A percentile compares a stretch with the other conserved stretches of the same genome.
Evolutionary conservation across 2,329 filamentous ascomycete genomes (phyloP).

Genomic region (Fusarium newnesense): DNA sequence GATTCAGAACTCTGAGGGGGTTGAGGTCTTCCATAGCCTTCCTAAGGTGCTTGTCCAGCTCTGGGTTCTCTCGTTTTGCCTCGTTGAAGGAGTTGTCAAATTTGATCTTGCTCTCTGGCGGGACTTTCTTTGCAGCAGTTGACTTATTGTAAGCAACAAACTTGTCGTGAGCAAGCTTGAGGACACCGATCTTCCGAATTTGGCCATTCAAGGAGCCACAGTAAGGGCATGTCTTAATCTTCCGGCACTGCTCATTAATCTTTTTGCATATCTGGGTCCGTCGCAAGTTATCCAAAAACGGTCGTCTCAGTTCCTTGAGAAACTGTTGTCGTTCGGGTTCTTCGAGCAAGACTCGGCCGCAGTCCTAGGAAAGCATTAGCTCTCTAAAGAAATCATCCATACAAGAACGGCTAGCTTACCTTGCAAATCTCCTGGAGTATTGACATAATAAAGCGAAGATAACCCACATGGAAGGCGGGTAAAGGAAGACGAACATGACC

Average conservation of each 20-base stretch:
- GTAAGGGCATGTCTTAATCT: slow-evolving; percentile 82
- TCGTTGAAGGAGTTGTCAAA: slow-evolving; percentile 89
- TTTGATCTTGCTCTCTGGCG: slow-evolving; percentile 81
- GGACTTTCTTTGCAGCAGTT: slow-evolving; percentile 83
- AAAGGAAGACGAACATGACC: slow-evolving; percentile 91
- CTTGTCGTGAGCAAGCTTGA: slow-evolving; percentile 95
- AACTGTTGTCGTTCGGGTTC: slow-evolving; percentile 82
- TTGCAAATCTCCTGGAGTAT: slow-evolving; percentile 98
- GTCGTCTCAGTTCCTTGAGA: slow-evolving; percentile 82
- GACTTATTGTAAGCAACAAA: slow-evolving; percentile 90
- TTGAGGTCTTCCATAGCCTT: slow-evolving; percentile 96
- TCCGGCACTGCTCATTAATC: slow-evolving; percentile 89
- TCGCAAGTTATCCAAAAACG: slow-evolving; percentile 86
- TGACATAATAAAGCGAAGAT: slow-evolving; percentile 90
- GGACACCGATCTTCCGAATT: slow-evolving; percentile 89
- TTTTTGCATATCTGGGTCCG: slow-evolving; percentile 86
- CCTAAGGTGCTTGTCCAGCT: slow-evolving; percentile 89
- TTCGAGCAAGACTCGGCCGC: slow-evolving; percentile 82
- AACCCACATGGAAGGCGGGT: slow-evolving; percentile 95
- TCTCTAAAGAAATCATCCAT: background rate
- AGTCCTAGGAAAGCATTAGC: slow-evolving; percentile 64
- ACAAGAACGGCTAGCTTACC: slow-evolving; percentile 44
- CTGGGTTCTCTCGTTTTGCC: slow-evolving; percentile 79
- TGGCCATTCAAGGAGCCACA: slow-evolving; percentile 88
- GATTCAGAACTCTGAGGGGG: slow-evolving; percentile 85